Conservation (phyloP, 768 basidiomycete species). For the Serendipita indica region DNA sequence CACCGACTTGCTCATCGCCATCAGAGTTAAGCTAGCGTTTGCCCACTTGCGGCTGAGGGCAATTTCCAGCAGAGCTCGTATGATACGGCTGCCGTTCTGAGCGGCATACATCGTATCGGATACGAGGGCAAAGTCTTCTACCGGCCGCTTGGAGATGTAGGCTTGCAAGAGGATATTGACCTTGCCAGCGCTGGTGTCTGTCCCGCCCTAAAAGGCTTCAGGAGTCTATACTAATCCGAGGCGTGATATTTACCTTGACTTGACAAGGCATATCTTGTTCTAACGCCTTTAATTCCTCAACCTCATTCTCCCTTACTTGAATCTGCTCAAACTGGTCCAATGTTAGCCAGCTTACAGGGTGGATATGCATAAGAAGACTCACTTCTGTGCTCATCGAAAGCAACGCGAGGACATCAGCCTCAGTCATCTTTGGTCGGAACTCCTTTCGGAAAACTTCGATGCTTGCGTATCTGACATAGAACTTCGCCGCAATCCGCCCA, state of each 20-base stretch:
- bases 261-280: conserved; percentile 52
- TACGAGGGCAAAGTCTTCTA: conserved; percentile 91
- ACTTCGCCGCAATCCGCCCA: conserved; percentile 92
- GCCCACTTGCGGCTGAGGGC: conserved; percentile 90
- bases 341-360: conserved; percentile 3
- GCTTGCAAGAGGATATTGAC: conserved; percentile 91
- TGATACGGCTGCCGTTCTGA: conserved; percentile 88
- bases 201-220: conserved; percentile 37
- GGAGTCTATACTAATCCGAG: background rate
- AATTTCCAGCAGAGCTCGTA: conserved; percentile 88
- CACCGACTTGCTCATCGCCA: conserved; percentile 85
- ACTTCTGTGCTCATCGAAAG: conserved; percentile 87
- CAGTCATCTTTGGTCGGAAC: conserved; percentile 73
- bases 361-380: conserved; percentile 13
- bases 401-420: conserved; percentile 81
- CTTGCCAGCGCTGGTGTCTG: conserved; percentile 57
- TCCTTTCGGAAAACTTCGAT: conserved; percentile 73
- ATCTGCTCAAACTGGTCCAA: conserved; percentile 74
- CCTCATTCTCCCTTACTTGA: conserved; percentile 80
- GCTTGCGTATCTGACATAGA: conserved; percentile 77
- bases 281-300: conserved; percentile 59
- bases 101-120: conserved; percentile 91
- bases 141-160: conserved; percentile 60
- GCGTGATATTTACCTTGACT: conserved; percentile 36
- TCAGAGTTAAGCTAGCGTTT: conserved; percentile 56